phyloP scores from a whole-genome alignment of 73 alveolate species.

The Paramecium caudatum region DNA sequence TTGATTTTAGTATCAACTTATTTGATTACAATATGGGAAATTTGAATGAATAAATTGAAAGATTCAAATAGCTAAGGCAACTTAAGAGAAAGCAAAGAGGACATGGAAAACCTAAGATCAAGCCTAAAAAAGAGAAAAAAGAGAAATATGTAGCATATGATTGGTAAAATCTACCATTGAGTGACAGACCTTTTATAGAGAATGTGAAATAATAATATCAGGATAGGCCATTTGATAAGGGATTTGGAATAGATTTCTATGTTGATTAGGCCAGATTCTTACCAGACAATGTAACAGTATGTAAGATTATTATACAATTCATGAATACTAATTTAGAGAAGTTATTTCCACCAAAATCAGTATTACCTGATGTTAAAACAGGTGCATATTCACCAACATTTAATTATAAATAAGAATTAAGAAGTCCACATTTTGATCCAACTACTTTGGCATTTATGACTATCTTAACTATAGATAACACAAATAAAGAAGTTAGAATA shows the following conservation, averaged over 20 bases:
- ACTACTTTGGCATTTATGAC: slow-evolving; percentile 82
- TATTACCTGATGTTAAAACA: slow-evolving; percentile 84
- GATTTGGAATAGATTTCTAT: slow-evolving; percentile 90
- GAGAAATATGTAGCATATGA: slow-evolving; percentile 67
- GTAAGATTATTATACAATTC: slow-evolving; percentile 80
- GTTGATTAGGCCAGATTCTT: slow-evolving; percentile 89
- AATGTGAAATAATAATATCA: slow-evolving; percentile 73
- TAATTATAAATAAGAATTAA: slow-evolving; percentile 88
- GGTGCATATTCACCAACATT: slow-evolving; percentile 83
- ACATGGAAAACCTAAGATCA: slow-evolving; percentile 49
- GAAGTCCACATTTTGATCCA: slow-evolving; percentile 88
- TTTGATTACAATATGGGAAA: slow-evolving; percentile 70
- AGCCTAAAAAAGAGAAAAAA: slow-evolving; percentile 42
- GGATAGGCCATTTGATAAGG: slow-evolving; percentile 79
- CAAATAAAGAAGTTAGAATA: slow-evolving; percentile 81
- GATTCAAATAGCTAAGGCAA: slow-evolving; percentile 61
- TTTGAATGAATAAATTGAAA: slow-evolving; percentile 60
- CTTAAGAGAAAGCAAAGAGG: slow-evolving; percentile 73
- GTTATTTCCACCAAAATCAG: slow-evolving; percentile 82
- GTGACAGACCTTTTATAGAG: slow-evolving; percentile 72
- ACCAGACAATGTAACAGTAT: slow-evolving; percentile 91
- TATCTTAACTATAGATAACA: slow-evolving; percentile 86
- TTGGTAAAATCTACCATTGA: slow-evolving; percentile 64
- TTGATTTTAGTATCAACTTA: slow-evolving; percentile 68
- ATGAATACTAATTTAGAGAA: slow-evolving; percentile 79